Evolutionary conservation across 371 early-diverging fungal species (phyloP).

Genomic region (Phascolomyces articulosus): DNA sequence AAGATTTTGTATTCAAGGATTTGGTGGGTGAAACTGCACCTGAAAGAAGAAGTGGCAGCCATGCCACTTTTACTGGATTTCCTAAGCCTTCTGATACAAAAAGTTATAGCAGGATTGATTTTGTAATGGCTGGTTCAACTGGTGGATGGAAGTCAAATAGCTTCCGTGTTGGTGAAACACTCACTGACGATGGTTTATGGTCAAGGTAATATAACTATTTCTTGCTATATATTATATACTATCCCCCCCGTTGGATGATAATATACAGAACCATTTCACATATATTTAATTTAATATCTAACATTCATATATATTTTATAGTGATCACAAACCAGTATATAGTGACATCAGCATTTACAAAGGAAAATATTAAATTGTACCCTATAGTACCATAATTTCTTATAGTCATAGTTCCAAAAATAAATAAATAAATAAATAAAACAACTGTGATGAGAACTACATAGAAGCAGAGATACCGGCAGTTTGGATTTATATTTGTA

Average conservation of each 20-base stretch:
- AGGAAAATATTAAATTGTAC: background rate
- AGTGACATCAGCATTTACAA: background rate
- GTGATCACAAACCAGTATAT: slow-evolving; percentile 1
- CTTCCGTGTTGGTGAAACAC: slow-evolving; percentile 1
- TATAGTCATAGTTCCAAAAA: no score
- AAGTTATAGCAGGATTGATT: background rate
- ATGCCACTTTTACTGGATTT: background rate
- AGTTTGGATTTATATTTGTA: background rate
- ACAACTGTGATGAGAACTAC: background rate
- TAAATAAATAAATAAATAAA: background rate
- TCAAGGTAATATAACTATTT: background rate
- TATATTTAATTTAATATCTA: no score
- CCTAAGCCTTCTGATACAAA: background rate
- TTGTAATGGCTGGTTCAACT: background rate
- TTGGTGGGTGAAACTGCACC: background rate
- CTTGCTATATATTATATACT: no score
- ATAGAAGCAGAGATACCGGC: background rate
- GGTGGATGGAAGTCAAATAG: background rate
- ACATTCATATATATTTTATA: background rate
- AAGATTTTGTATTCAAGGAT: slow-evolving; percentile 1
- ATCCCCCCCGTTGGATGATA: no score
- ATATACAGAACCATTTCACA: no score
- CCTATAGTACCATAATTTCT: no score
- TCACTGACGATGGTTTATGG: background rate
- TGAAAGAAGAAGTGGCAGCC: background rate